These are phyloP conservation scores for Colletotrichum sp. DNA, from an alignment of 2,329 filamentous ascomycete species.

Conservation along the genomic window DNA sequence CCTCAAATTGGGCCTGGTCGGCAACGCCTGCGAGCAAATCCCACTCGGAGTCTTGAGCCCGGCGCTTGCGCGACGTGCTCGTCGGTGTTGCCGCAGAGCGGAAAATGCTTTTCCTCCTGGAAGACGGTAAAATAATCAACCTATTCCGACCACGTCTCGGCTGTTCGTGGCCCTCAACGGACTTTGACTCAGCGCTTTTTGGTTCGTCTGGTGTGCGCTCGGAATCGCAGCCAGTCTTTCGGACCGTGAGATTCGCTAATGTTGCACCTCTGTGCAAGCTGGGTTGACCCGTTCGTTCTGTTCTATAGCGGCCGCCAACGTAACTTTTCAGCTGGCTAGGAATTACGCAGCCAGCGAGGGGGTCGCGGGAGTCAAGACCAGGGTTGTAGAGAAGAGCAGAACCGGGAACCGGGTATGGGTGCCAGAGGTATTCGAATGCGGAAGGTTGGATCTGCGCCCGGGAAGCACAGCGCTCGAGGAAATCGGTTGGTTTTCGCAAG, in stretches of 20 bases:
- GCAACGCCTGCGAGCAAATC: conserved; percentile 30
- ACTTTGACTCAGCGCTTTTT: not conserved
- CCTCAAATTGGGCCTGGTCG: not conserved
- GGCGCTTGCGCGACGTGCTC: conserved; percentile 29
- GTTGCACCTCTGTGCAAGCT: not conserved
- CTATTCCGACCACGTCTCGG: not conserved
- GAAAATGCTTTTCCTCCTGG: not conserved
- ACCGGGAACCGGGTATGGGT: not conserved
- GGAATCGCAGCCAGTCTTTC: not conserved
- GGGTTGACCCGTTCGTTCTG: not conserved
- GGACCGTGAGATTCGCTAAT: not conserved
- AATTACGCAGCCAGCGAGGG: not conserved
- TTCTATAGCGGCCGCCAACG: not conserved
- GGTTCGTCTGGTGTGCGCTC: not conserved
- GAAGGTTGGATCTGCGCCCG: not conserved
- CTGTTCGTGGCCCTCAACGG: not conserved
- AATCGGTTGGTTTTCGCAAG: not conserved
- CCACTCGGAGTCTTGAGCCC: conserved; percentile 32
- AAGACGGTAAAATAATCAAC: not conserved
- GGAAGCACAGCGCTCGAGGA: not conserved
- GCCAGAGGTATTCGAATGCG: not conserved
- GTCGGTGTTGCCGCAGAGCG: not conserved
- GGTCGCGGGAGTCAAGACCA: not conserved
- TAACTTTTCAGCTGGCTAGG: not conserved
- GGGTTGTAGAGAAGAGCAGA: not conserved